Percentiles rank a stretch among this genome's conserved stretches.
These are phyloP conservation scores for Peronospora tabacina DNA, from an alignment of 352 stramenopile genomes.

Conservation along the genomic window DNA sequence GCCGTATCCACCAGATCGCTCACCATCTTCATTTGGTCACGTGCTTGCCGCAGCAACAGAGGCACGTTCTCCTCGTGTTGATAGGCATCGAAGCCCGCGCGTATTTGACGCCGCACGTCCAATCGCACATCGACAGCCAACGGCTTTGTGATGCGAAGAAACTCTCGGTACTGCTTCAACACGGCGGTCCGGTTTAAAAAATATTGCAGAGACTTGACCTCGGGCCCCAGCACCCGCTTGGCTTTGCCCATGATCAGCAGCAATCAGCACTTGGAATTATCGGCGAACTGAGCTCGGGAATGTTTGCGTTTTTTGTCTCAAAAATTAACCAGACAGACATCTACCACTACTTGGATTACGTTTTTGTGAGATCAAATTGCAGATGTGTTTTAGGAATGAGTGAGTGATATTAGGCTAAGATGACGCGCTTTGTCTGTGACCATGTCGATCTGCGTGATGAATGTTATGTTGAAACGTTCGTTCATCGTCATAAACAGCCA, in stretches of 20 bases:
- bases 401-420: too few relatives aligned
- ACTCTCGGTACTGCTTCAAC: conserved; percentile 55
- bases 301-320: not conserved
- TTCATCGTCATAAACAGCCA: conserved; percentile 58
- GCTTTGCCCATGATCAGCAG: conserved; percentile 12
- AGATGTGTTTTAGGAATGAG: too few relatives aligned
- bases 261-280: not conserved
- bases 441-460: conserved; percentile 79
- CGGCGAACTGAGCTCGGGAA: not conserved
- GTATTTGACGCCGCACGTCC: conserved; percentile 60
- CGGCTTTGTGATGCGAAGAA: conserved; percentile 49
- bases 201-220: conserved; percentile 66
- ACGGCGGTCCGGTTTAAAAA: conserved; percentile 62
- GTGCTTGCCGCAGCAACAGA: conserved; percentile 43
- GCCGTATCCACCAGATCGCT: conserved; percentile 59
- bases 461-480: conserved; percentile 82
- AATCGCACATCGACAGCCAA: conserved; percentile 34
- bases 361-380: too few relatives aligned
- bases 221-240: conserved; percentile 20
- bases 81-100: conserved; percentile 45
- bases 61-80: conserved; percentile 48
- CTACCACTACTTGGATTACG: too few relatives aligned
- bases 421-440: conserved; percentile 1
- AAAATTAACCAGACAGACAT: not conserved
- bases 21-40: conserved; percentile 62